These are phyloP conservation scores for Pseudonitzschia multiseries DNA, from an alignment of 108 stramenopile species.

Conservation along the genomic window DNA sequence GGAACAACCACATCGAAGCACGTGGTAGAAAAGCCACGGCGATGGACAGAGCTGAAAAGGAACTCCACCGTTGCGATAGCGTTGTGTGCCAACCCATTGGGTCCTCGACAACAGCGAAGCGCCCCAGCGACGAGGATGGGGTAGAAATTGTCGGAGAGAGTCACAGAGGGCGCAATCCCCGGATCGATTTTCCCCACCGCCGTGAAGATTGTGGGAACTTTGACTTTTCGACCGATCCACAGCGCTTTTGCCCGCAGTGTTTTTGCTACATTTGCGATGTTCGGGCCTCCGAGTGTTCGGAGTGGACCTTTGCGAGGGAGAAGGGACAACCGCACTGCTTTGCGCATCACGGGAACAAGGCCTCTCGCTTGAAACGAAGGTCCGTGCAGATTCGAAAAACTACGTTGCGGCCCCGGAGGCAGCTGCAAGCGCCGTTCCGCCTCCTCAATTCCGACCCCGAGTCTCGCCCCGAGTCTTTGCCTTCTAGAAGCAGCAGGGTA, in stretches of 20 bases:
- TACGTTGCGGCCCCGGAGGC: background rate
- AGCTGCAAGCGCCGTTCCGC: background rate
- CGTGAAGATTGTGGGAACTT: background rate
- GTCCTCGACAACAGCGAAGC: background rate
- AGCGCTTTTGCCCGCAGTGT: background rate
- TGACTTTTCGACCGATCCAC: background rate
- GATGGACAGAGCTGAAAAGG: too few species aligned
- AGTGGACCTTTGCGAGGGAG: background rate
- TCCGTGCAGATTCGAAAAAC: background rate
- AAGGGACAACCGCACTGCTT: background rate
- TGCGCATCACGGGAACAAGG: background rate
- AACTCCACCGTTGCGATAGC: background rate
- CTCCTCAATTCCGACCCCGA: background rate
- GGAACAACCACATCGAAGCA: background rate
- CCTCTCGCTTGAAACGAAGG: background rate
- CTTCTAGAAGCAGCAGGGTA: background rate
- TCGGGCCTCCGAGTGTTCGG: background rate
- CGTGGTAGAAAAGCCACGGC: background rate
- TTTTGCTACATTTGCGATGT: slow-evolving; percentile 8
- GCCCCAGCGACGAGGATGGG: background rate
- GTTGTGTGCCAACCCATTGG: background rate
- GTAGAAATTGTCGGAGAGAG: background rate
- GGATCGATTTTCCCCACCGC: background rate
- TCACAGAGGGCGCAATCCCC: background rate
- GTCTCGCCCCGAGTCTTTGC: background rate